Evolutionary conservation across 1,284 basidiomycete species (phyloP).

Genomic region (Rhodotorula mucilaginosa): DNA sequence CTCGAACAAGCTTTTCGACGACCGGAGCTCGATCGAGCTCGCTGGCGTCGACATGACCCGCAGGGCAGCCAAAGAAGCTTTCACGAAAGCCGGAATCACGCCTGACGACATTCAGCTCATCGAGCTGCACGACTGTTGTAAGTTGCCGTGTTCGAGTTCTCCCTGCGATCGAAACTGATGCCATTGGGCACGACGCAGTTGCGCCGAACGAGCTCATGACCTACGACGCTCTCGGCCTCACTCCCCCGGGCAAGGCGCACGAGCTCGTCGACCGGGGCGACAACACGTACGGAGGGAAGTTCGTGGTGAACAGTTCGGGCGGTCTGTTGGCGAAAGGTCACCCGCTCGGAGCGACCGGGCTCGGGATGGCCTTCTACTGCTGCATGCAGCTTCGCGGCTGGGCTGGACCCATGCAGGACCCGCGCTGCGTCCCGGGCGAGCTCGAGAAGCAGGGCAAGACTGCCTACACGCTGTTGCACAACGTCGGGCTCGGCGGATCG

Average conservation of each 20-base stretch:
- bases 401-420: slow-evolving; percentile 62
- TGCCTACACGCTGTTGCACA: slow-evolving; percentile 77
- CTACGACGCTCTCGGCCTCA: slow-evolving; percentile 78
- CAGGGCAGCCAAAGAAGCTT: slow-evolving; percentile 66
- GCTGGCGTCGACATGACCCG: slow-evolving; percentile 61
- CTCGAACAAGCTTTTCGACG: slow-evolving; percentile 61
- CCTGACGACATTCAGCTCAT: slow-evolving; percentile 76
- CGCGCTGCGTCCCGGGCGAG: slow-evolving; percentile 55
- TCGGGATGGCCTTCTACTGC: slow-evolving; percentile 86
- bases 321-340: slow-evolving; percentile 84
- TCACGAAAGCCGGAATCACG: slow-evolving; percentile 66
- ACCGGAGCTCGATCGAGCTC: slow-evolving; percentile 65
- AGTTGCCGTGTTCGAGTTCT: slow-evolving; percentile 51
- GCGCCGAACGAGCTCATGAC: slow-evolving; percentile 63
- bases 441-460: slow-evolving; percentile 65
- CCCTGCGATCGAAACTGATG: background rate
- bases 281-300: slow-evolving; percentile 85
- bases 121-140: slow-evolving; percentile 79
- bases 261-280: slow-evolving; percentile 72
- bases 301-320: slow-evolving; percentile 71
- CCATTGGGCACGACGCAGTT: background rate
- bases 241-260: slow-evolving; percentile 65
- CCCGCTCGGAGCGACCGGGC: slow-evolving; percentile 58
- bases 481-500: slow-evolving; percentile 64
- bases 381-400: slow-evolving; percentile 50